Base-by-base conservation (phyloP, 257 asterid genomes). In the Solanum arcanum region DNA sequence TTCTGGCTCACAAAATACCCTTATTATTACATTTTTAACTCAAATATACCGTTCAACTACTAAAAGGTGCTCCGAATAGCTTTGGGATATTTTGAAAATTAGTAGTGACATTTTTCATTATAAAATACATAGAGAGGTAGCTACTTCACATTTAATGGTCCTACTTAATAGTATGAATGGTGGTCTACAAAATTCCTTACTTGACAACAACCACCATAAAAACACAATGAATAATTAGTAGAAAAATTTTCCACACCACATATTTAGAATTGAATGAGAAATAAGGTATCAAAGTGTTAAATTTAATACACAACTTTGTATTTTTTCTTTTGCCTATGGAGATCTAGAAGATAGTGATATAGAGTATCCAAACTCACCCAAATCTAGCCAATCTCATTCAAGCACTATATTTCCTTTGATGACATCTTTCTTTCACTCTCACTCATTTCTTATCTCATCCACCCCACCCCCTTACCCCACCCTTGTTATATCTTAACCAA, bases 361-460 rank as follows among this genome's bases (percentile, higher is more conserved):
- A 69, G 77, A 89, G 93, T 77, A 91, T 93, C 84, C 27, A 78
- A 16, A 46, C 66, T 78, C 84, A 78, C 66, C 84, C 84, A 47
- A 0, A 80, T 2, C 84, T 91, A 91, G 80, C 98, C 99, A 96
- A 96, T 95, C 92, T 94, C 77, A 90, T 44, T 68, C 86, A 84
- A 83, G 18, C 92, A 87, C 89, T 90, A 69, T 81, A 89, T 94
- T 91, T 88, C 66, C 87, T 46, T 6, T 49, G 94, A 87, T 91
- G 87, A 89, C 90, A 80, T 74, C 74, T 87, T 86, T 86, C 85
- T 88, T 89, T 86, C 93, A 59, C 77, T 85, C 85, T 64, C 97
- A 93, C 97, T 90, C 93, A 86, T 92, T 90, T 91, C 98, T 94
- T 94, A 94, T 94, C 98, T 86, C 90, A 85, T 47, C 37, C 72